Evolutionary conservation across 768 basidiomycete species (phyloP).

Genomic region (Gymnopilus dilepis): DNA sequence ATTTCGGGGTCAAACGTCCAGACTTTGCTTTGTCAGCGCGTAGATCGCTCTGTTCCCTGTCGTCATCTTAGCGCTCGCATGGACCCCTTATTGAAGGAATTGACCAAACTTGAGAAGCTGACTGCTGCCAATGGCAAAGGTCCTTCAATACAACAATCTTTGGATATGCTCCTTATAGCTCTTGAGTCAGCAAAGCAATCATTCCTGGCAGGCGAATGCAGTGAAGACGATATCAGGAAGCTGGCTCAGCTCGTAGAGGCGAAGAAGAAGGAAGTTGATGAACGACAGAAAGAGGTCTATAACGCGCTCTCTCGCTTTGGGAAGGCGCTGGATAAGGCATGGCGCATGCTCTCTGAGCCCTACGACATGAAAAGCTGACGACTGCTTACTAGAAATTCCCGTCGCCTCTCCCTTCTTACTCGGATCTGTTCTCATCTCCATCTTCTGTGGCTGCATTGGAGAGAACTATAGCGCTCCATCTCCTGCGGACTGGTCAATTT

Average conservation of each 20-base stretch:
- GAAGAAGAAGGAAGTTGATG: slow-evolving; percentile 85
- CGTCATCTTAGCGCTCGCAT: slow-evolving; percentile 40
- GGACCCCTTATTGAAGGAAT: slow-evolving; percentile 80
- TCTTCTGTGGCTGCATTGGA: slow-evolving; percentile 67
- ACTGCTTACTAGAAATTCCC: slow-evolving; percentile 57
- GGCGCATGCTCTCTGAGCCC: slow-evolving; percentile 17
- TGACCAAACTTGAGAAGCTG: slow-evolving; percentile 75
- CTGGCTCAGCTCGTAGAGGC: slow-evolving; percentile 66
- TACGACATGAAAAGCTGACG: background rate
- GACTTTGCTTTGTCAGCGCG: slow-evolving; percentile 1
- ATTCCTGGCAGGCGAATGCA: slow-evolving; percentile 51
- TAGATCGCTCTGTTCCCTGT: background rate
- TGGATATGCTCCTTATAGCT: slow-evolving; percentile 66
- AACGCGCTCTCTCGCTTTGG: slow-evolving; percentile 76
- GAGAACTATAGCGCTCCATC: slow-evolving; percentile 73
- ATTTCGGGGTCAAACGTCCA: background rate
- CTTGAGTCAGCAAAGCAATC: slow-evolving; percentile 61
- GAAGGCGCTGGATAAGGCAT: slow-evolving; percentile 90
- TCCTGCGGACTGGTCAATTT: slow-evolving; percentile 83
- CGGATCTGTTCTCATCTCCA: slow-evolving; percentile 67
- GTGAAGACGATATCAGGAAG: slow-evolving; percentile 52
- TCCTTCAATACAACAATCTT: slow-evolving; percentile 58
- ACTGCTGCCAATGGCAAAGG: slow-evolving; percentile 59
- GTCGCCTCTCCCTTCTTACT: slow-evolving; percentile 65
- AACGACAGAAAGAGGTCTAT: slow-evolving; percentile 89